These are phyloP conservation scores for Scheffersomyces illinoinensis DNA, from an alignment of 1,139 yeast genomes.

Conservation along the genomic window DNA sequence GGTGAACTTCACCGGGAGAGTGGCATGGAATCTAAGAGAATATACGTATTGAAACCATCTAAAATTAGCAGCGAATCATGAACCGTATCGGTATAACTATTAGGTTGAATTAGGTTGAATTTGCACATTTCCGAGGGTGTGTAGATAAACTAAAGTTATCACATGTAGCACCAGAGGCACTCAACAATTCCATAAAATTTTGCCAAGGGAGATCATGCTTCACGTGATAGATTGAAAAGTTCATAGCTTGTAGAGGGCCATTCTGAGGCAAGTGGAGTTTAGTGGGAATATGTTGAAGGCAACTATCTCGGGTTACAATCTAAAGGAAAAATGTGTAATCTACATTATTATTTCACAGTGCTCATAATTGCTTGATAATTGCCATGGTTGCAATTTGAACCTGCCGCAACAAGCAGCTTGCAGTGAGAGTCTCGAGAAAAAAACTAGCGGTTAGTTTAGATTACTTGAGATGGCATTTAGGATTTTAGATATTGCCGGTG, in stretches of 20 bases:
- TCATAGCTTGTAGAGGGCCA: neutral
- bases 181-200: neutral
- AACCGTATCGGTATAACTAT: neutral
- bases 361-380: neutral
- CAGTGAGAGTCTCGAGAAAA: neutral
- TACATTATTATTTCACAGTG: neutral
- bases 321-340: neutral
- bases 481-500: neutral
- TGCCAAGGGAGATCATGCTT: neutral
- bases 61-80: neutral
- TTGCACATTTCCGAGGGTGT: neutral
- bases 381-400: neutral
- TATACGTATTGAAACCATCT: neutral
- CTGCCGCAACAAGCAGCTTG: neutral
- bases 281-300: neutral
- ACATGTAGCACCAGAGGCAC: neutral
- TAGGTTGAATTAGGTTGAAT: neutral
- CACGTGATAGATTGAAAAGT: neutral
- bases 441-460: neutral
- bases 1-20: neutral
- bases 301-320: neutral
- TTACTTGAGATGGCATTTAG: neutral
- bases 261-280: neutral
- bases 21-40: neutral
- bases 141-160: neutral